These are phyloP conservation scores for Roridomyces roridus DNA, from an alignment of 768 basidiomycete genomes.

Conservation along the genomic window DNA sequence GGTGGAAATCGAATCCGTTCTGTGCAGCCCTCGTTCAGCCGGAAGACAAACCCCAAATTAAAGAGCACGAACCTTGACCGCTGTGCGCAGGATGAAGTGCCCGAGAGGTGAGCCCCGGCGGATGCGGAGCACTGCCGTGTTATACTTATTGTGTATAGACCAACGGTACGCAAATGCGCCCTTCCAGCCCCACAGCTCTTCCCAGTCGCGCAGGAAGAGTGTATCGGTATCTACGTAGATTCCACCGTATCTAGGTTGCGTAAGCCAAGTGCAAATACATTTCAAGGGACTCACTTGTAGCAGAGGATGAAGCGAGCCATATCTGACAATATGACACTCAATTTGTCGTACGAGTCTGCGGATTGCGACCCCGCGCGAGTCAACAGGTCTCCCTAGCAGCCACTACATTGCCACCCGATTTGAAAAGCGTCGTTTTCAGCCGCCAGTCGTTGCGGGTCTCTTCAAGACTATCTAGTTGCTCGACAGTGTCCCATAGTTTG, in stretches of 20 bases:
- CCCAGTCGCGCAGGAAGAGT: slow-evolving; percentile 96
- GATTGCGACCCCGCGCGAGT: slow-evolving; percentile 90
- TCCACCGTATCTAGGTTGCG: slow-evolving; percentile 78
- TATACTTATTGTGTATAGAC: slow-evolving; percentile 60
- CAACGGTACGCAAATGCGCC: slow-evolving; percentile 98
- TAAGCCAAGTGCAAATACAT: background rate
- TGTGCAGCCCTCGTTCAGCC: no score
- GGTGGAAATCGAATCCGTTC: slow-evolving; percentile 96
- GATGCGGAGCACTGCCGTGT: slow-evolving; percentile 94
- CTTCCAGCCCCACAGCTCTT: slow-evolving; percentile 96
- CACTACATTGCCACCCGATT: slow-evolving; percentile 74
- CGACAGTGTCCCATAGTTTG: slow-evolving; percentile 97
- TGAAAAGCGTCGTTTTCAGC: slow-evolving; percentile 76
- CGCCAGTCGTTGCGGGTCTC: slow-evolving; percentile 94
- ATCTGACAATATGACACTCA: slow-evolving; percentile 93
- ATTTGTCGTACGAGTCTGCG: slow-evolving; percentile 81
- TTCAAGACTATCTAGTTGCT: slow-evolving; percentile 89
- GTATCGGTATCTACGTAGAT: slow-evolving; percentile 98
- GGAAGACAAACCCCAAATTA: no score
- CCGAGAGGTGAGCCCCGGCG: slow-evolving; percentile 93
- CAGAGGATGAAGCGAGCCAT: slow-evolving; percentile 97
- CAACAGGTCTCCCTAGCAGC: slow-evolving; percentile 40
- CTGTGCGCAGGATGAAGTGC: slow-evolving; percentile 92
- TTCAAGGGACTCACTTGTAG: slow-evolving; percentile 50
- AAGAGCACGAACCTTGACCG: slow-evolving; percentile 56